phyloP scores from a whole-genome alignment of 192 early-diverging fungal species.

The Haplosporangium gracile region DNA sequence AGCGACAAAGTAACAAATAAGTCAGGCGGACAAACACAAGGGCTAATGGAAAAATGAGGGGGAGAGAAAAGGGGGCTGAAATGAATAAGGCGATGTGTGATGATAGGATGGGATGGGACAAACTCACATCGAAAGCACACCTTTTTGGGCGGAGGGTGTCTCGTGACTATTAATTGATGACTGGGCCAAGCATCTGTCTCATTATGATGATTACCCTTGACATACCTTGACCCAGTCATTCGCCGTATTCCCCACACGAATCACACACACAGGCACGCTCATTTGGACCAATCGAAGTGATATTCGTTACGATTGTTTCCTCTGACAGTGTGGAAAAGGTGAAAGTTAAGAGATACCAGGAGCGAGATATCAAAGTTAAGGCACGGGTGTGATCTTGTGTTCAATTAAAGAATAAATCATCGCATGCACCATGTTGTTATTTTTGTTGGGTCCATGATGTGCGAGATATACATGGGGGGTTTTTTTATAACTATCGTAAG shows the following conservation, averaged over 20 bases:
- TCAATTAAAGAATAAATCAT: neutral
- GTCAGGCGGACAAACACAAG: conserved; percentile 6
- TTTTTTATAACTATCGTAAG: neutral
- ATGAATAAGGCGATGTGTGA: too few relatives aligned
- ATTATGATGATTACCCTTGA: neutral
- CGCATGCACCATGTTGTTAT: neutral
- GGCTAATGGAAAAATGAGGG: neutral
- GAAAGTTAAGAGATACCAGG: neutral
- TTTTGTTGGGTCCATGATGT: neutral
- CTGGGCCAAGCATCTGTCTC: conserved; percentile 2
- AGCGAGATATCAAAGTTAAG: neutral
- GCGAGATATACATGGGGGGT: too few relatives aligned
- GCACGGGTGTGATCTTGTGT: neutral
- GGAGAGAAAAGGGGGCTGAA: neutral
- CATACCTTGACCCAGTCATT: neutral
- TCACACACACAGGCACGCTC: neutral
- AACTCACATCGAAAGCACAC: neutral
- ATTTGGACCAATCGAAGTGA: neutral
- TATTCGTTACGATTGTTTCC: neutral
- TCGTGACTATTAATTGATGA: neutral
- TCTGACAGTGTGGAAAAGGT: neutral
- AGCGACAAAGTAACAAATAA: neutral
- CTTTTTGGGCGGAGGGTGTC: conserved; percentile 1
- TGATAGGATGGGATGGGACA: neutral
- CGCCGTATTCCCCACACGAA: neutral